phyloP scores from a whole-genome alignment of 192 early-diverging fungal genomes.

The Chytriomyces sp. region DNA sequence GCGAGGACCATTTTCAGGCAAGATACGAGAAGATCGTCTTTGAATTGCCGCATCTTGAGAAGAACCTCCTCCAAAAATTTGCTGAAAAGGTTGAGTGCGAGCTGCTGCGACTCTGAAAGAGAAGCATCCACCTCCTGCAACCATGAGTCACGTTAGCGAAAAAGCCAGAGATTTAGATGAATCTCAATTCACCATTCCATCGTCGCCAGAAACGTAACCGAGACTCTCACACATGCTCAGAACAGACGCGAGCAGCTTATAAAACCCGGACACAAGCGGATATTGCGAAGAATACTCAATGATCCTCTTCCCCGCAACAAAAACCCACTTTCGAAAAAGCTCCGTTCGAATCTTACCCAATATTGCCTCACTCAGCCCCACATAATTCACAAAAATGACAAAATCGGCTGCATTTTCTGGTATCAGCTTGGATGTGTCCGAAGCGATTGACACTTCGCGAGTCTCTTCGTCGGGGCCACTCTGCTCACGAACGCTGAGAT shows the following conservation, averaged over 20 bases:
- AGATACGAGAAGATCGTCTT: conserved; percentile 73
- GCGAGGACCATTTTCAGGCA: conserved; percentile 68
- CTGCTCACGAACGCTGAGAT: conserved; percentile 47
- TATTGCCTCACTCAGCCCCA: conserved; percentile 63
- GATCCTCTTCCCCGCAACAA: conserved; percentile 51
- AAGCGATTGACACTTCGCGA: conserved; percentile 29
- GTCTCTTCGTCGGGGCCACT: conserved; percentile 3
- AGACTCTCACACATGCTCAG: conserved; percentile 48
- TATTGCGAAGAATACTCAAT: conserved; percentile 55
- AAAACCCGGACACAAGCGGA: conserved; percentile 74
- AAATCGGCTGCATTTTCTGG: conserved; percentile 68
- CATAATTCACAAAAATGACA: conserved; percentile 67
- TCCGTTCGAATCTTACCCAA: conserved; percentile 40
- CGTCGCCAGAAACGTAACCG: conserved; percentile 35
- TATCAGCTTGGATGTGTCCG: conserved; percentile 53
- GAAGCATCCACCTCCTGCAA: not conserved
- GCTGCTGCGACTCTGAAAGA: conserved; percentile 26
- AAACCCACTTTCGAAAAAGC: conserved; percentile 62
- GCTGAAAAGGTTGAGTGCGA: conserved; percentile 46
- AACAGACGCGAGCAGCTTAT: conserved; percentile 59
- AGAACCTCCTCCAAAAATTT: conserved; percentile 65
- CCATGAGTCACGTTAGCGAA: not conserved
- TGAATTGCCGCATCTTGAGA: conserved; percentile 63
- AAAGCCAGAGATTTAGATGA: not conserved
- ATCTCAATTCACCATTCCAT: not conserved